Conservation (phyloP, 257 asterid genomes). For the Lavandula angustifolia region DNA sequence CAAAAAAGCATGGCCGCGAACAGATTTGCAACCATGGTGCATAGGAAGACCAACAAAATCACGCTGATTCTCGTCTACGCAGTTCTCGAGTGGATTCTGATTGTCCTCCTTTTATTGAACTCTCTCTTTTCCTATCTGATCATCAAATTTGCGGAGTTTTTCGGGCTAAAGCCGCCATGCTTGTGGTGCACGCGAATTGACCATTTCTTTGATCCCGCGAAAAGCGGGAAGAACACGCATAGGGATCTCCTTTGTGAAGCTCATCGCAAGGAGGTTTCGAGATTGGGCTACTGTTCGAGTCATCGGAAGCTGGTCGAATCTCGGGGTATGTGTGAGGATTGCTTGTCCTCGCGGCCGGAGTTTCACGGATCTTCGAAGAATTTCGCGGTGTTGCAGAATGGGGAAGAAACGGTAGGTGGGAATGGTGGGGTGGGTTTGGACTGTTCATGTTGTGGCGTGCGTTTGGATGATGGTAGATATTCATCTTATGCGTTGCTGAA, state of each 20-base stretch:
- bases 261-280: constrained; percentile 71
- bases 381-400: constrained; percentile 29
- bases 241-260: constrained; percentile 75
- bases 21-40: constrained; percentile 84
- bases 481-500: constrained; percentile 57
- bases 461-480: constrained; percentile 37
- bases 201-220: constrained; percentile 54
- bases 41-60: constrained; percentile 68
- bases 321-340: constrained; percentile 72
- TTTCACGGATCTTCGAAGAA: constrained; percentile 35
- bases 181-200: constrained; percentile 82
- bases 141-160: constrained; percentile 66
- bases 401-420: constrained; percentile 42
- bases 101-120: constrained; percentile 65
- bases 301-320: constrained; percentile 68
- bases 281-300: constrained; percentile 60
- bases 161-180: constrained; percentile 86
- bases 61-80: constrained; percentile 76
- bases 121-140: constrained; percentile 79
- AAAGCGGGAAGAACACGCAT: constrained; percentile 39
- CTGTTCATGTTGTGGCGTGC: constrained; percentile 81
- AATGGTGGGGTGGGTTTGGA: constrained; percentile 47
- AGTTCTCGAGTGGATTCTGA: constrained; percentile 82
- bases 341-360: constrained; percentile 61
- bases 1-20: constrained; percentile 70